Conservation (phyloP, 208 protist genomes). For the Balamuthia mandrillaris region DNA sequence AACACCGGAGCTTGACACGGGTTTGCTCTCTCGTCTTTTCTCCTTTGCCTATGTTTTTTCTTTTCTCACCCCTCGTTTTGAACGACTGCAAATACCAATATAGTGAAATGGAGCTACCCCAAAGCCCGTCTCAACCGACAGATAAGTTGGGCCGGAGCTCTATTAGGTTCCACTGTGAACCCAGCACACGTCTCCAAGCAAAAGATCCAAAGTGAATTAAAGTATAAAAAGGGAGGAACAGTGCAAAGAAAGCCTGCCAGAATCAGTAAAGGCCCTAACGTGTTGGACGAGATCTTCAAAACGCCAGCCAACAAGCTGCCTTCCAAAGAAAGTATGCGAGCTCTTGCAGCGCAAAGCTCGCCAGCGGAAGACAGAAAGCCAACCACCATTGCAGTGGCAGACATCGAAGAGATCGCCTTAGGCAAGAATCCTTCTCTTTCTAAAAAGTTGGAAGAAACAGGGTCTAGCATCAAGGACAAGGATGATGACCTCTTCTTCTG, state of each 20-base stretch:
- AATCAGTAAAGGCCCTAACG: too few species aligned
- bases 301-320: background rate
- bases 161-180: too few species aligned
- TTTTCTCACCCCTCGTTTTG: too few species aligned
- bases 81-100: too few species aligned
- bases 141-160: background rate
- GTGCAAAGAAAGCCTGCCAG: too few species aligned
- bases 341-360: background rate
- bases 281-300: too few species aligned
- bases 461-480: background rate
- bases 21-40: too few species aligned
- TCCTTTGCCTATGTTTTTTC: too few species aligned
- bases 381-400: background rate
- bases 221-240: too few species aligned
- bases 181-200: too few species aligned
- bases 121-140: background rate
- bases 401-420: slow-evolving; percentile 7
- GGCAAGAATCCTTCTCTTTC: background rate
- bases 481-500: slow-evolving; percentile 8
- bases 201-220: too few species aligned
- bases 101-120: background rate
- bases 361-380: background rate
- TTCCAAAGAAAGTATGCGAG: too few species aligned
- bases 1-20: background rate
- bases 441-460: background rate